phyloP scores from a whole-genome alignment of 257 asterid genomes.

The Nicotiana benthamiana region DNA sequence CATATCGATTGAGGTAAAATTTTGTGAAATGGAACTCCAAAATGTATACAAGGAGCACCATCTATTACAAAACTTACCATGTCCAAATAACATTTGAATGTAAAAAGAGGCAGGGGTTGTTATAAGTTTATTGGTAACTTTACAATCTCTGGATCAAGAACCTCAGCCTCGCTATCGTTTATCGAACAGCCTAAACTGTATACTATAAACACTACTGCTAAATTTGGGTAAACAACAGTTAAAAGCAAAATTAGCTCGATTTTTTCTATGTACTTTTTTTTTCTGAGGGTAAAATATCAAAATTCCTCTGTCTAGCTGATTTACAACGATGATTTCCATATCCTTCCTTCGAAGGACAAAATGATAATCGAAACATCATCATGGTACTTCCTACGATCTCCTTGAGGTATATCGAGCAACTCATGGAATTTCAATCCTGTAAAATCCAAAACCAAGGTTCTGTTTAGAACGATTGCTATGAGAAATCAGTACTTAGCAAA shows the following conservation, averaged over 20 bases:
- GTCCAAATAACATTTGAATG: neutral
- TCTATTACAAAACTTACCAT: conserved; percentile 2
- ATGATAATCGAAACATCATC: conserved; percentile 87
- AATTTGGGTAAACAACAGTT: conserved; percentile 8
- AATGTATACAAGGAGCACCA: conserved; percentile 4
- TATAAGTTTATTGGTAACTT: conserved; percentile 5
- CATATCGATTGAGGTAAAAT: neutral
- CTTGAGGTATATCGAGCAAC: conserved; percentile 87
- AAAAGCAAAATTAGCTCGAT: neutral
- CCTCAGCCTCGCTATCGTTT: conserved; percentile 2
- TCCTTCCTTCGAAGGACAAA: conserved; percentile 88
- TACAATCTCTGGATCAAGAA: conserved; percentile 22
- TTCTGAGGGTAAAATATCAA: neutral
- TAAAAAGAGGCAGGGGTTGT: neutral
- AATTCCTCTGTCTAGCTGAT: conserved; percentile 10
- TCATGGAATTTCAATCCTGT: conserved; percentile 79
- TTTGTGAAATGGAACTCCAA: neutral
- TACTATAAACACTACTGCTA: conserved; percentile 27
- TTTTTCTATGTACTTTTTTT: conserved; percentile 12
- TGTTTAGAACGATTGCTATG: neutral
- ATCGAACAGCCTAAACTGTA: conserved; percentile 13
- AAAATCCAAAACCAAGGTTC: conserved; percentile 2
- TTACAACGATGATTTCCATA: conserved; percentile 82
- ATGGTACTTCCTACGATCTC: conserved; percentile 77
- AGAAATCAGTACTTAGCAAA: neutral